Evolutionary conservation across 768 basidiomycete genomes (phyloP).

Genomic region (Lyophyllum decastes): DNA sequence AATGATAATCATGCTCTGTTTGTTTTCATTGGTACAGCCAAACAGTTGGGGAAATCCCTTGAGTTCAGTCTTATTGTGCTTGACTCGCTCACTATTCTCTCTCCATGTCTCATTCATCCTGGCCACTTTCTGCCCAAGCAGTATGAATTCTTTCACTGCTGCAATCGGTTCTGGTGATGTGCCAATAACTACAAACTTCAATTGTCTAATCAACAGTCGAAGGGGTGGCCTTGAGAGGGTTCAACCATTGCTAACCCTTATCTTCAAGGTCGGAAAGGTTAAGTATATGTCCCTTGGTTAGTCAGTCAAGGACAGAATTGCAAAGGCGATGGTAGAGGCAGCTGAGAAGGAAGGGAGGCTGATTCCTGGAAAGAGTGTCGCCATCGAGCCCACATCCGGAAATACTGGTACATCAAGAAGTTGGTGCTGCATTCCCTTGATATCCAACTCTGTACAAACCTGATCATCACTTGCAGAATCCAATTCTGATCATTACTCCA

Average conservation of each 20-base stretch:
- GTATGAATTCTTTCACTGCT: constrained; percentile 58
- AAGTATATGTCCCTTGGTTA: constrained; percentile 93
- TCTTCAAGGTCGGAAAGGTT: constrained; percentile 75
- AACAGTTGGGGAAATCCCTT: no score
- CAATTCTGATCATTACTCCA: constrained; percentile 91
- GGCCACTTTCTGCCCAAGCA: constrained; percentile 84
- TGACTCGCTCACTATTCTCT: neutral
- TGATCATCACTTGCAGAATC: constrained; percentile 51
- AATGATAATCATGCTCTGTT: no score
- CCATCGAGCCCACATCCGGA: constrained; percentile 95
- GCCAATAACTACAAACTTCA: constrained; percentile 58
- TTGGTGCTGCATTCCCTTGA: constrained; percentile 27
- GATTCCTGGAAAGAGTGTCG: constrained; percentile 82
- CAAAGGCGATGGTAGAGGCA: constrained; percentile 92
- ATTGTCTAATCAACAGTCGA: constrained; percentile 57
- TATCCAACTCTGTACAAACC: constrained; percentile 17
- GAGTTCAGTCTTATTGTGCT: neutral
- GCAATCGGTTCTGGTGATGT: constrained; percentile 79
- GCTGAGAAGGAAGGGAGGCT: constrained; percentile 88
- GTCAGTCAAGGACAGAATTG: constrained; percentile 94
- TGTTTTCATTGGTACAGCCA: no score
- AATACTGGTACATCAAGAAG: constrained; percentile 92
- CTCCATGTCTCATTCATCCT: constrained; percentile 7
- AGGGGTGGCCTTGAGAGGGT: constrained; percentile 41
- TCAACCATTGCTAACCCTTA: neutral